Evolutionary conservation across 257 asterid species (phyloP).

Genomic region (Scutellaria minor): DNA sequence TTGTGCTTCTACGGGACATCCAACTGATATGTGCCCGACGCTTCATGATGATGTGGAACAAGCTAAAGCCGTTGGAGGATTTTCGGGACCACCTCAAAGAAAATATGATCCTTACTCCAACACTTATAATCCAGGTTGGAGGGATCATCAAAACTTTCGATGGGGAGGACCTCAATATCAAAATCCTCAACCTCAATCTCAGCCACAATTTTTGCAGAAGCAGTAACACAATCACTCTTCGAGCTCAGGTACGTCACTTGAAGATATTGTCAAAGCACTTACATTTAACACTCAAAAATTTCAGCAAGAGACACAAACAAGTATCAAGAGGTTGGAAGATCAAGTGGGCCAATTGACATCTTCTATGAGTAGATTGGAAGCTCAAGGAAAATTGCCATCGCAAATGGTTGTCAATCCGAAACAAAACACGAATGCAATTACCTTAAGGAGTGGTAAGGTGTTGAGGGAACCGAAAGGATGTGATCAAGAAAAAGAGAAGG

Average conservation of each 20-base stretch:
- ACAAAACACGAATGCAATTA: background rate
- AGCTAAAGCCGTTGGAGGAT: background rate
- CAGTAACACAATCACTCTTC: background rate
- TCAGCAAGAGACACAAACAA: background rate
- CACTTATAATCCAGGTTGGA: too few relatives aligned
- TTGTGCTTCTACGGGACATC: background rate
- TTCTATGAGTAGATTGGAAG: background rate
- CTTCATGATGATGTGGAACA: background rate
- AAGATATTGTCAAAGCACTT: background rate
- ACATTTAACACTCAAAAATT: background rate
- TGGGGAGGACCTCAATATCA: too few relatives aligned
- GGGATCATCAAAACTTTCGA: too few relatives aligned
- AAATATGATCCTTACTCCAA: too few relatives aligned
- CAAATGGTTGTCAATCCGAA: background rate
- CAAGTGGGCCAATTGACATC: background rate
- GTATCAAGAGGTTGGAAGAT: background rate
- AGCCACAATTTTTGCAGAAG: background rate
- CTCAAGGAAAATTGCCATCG: background rate
- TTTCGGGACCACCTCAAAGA: background rate
- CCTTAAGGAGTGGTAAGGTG: too few relatives aligned
- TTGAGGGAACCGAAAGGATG: too few relatives aligned
- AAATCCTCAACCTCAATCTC: background rate
- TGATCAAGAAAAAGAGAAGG: background rate
- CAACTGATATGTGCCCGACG: background rate
- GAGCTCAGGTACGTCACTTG: background rate